A percentile compares a stretch with the other conserved stretches of the same genome.
These are phyloP conservation scores for Alternaria rosae DNA, from an alignment of 2,329 filamentous ascomycete genomes.

Conservation along the genomic window DNA sequence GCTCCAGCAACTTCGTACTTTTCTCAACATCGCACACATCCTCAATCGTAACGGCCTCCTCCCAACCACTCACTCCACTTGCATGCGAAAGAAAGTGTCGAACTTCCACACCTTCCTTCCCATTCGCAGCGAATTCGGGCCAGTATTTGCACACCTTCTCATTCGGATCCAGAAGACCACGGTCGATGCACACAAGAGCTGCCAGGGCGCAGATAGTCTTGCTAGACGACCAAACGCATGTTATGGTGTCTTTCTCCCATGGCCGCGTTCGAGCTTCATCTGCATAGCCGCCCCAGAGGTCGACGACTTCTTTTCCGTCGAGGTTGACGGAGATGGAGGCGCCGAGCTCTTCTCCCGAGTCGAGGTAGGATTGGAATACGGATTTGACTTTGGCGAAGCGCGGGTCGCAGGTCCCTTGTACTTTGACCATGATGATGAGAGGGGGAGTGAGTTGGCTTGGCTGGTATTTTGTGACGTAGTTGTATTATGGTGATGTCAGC, in stretches of 20 bases:
- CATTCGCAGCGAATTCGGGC: slow-evolving; percentile 28
- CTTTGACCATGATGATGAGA: slow-evolving; percentile 2
- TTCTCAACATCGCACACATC: slow-evolving; percentile 15
- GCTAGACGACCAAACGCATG: slow-evolving; percentile 26
- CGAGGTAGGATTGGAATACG: slow-evolving; percentile 19
- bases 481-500: background rate
- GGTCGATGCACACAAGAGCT: slow-evolving; percentile 20
- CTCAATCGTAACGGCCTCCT: slow-evolving; percentile 3
- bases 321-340: slow-evolving; percentile 27
- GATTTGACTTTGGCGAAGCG: slow-evolving; percentile 20
- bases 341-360: slow-evolving; percentile 21
- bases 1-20: slow-evolving; percentile 15
- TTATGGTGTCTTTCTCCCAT: slow-evolving; percentile 28
- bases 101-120: slow-evolving; percentile 22
- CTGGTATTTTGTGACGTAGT: background rate
- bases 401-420: slow-evolving; percentile 21
- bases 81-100: slow-evolving; percentile 26
- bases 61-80: slow-evolving; percentile 23
- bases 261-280: slow-evolving; percentile 11
- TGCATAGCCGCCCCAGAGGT: slow-evolving; percentile 29
- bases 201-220: slow-evolving; percentile 25
- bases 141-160: slow-evolving; percentile 30
- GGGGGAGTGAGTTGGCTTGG: background rate
- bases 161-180: slow-evolving; percentile 19
- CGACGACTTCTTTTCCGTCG: slow-evolving; percentile 24